Evolutionary conservation across 2,329 filamentous ascomycete species (phyloP).

Genomic region (Xylaria sp.): DNA sequence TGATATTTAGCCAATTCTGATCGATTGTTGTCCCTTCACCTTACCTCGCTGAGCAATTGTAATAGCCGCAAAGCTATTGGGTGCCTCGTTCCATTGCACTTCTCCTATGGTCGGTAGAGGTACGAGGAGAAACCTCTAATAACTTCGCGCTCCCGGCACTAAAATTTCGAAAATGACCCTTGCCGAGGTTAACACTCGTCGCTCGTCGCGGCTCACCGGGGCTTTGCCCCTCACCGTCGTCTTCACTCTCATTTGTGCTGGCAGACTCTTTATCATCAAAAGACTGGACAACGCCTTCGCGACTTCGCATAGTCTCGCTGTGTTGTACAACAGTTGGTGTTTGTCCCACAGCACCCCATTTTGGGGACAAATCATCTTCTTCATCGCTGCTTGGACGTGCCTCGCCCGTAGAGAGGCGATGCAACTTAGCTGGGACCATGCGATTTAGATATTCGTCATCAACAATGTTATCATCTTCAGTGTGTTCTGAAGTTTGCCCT

Average conservation of each 20-base stretch:
- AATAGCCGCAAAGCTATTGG: conserved; percentile 38
- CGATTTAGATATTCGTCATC: conserved; percentile 81
- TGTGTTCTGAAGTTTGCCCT: conserved; percentile 52
- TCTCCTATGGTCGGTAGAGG: conserved; percentile 62
- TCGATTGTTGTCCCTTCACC: conserved; percentile 30
- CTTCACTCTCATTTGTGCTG: conserved; percentile 47
- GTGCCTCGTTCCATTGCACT: conserved; percentile 47
- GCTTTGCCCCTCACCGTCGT: conserved; percentile 44
- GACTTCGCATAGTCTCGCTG: conserved; percentile 61
- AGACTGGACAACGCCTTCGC: conserved; percentile 60
- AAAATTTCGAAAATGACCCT: conserved; percentile 74
- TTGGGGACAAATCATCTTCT: conserved; percentile 62
- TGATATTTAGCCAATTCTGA: conserved; percentile 45
- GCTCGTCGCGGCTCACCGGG: conserved; percentile 67
- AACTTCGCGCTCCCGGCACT: conserved; percentile 82
- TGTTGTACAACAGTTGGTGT: conserved; percentile 61
- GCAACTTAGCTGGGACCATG: conserved; percentile 51
- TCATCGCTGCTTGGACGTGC: conserved; percentile 69
- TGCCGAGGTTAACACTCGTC: conserved; percentile 74
- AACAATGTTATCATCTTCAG: conserved; percentile 72
- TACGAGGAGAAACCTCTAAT: conserved; percentile 70
- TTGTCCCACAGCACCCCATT: conserved; percentile 64
- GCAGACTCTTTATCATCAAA: conserved; percentile 50
- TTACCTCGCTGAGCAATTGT: conserved; percentile 25
- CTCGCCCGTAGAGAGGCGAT: conserved; percentile 60